These are phyloP conservation scores for Citrus hindsii DNA, from an alignment of 345 rosid genomes.

Conservation along the genomic window DNA sequence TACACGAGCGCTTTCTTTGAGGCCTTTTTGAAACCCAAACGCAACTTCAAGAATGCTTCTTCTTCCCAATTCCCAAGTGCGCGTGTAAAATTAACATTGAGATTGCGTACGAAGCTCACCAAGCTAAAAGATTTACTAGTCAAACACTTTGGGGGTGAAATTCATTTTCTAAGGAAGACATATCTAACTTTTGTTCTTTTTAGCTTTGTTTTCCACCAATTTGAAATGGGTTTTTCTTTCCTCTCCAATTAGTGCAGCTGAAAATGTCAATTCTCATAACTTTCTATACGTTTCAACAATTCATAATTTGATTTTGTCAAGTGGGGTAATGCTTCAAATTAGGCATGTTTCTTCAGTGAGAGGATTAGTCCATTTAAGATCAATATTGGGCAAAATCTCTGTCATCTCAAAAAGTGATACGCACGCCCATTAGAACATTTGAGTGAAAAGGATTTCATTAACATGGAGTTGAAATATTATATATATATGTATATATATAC, in stretches of 20 bases:
- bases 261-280: background rate
- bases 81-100: background rate
- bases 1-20: background rate
- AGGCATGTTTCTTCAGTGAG: background rate
- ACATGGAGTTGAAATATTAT: no score
- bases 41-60: conserved; percentile 11
- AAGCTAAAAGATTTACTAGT: conserved; percentile 3
- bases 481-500: rapidly evolving
- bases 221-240: background rate
- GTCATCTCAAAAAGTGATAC: background rate
- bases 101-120: background rate
- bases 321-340: background rate
- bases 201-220: background rate
- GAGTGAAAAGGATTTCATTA: no score
- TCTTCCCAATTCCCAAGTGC: conserved; percentile 8
- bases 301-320: background rate
- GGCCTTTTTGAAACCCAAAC: background rate
- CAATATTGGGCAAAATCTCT: background rate
- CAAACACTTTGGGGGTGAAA: background rate
- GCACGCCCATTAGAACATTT: no score
- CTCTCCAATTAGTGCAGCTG: background rate
- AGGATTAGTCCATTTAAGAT: conserved; percentile 2
- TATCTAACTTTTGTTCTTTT: background rate
- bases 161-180: background rate
- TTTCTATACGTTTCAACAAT: background rate